Evolutionary conservation across 345 rosid species (phyloP).

Genomic region (rapeseed (Brassica napus)): Da-Ae NC_063434.1:15747501-15748000

Average conservation of each 20-base stretch:
- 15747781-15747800: too few relatives aligned
- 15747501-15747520: neutral
- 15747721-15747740: too few relatives aligned
- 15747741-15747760: too few relatives aligned
- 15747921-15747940: conserved; percentile 2
- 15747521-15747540: neutral
- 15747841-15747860: conserved; percentile 6
- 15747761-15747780: too few relatives aligned
- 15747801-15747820: too few relatives aligned
- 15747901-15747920: neutral
- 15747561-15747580: neutral
- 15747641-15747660: neutral
- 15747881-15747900: neutral
- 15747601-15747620: neutral
- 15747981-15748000: neutral
- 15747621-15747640: neutral
- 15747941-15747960: neutral
- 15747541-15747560: neutral
- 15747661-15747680: too few relatives aligned
- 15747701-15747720: too few relatives aligned
- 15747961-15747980: neutral
- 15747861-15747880: conserved; percentile 12
- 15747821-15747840: neutral
- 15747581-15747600: neutral
- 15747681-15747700: too few relatives aligned